These are phyloP conservation scores for Notholithocarpus densiflorus DNA, from an alignment of 306 rosid genomes.

Conservation along the genomic window DNA sequence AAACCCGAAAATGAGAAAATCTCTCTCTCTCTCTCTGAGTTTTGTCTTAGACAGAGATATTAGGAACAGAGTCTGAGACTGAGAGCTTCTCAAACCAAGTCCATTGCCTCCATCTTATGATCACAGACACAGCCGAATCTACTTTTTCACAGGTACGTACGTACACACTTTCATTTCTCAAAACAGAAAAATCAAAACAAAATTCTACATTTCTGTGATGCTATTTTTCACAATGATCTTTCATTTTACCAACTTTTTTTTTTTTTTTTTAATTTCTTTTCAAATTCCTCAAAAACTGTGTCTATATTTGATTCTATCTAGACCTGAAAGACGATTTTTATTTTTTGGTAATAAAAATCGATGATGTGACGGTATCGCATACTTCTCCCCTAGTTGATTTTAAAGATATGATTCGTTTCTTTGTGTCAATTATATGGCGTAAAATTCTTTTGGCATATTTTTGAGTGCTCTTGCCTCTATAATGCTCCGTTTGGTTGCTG, in stretches of 20 bases:
- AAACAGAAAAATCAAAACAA: background rate
- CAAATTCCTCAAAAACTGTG: too few species aligned
- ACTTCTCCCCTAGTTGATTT: background rate
- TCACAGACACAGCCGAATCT: too few species aligned
- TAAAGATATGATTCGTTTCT: background rate
- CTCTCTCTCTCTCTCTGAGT: constrained; percentile 3
- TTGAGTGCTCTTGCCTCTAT: background rate
- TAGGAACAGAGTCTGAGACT: background rate
- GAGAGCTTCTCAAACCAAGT: constrained; percentile 21
- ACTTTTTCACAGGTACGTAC: constrained; percentile 25
- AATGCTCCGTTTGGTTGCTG: background rate
- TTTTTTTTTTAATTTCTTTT: too few species aligned
- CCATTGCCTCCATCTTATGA: constrained; percentile 18
- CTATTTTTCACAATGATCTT: background rate
- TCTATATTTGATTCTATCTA: too few species aligned
- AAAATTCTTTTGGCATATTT: background rate
- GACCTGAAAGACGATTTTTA: too few species aligned
- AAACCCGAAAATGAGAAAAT: background rate
- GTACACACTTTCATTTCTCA: constrained; percentile 20
- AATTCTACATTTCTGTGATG: constrained; percentile 19
- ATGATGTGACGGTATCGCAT: too few species aligned
- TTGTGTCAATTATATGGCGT: background rate
- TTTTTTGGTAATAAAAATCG: background rate
- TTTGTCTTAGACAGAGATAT: constrained; percentile 1
- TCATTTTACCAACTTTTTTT: background rate